A percentile compares a stretch with the other conserved stretches of the same genome.
Conservation (phyloP, 306 rosid genomes). For the Sindora glabra region DNA sequence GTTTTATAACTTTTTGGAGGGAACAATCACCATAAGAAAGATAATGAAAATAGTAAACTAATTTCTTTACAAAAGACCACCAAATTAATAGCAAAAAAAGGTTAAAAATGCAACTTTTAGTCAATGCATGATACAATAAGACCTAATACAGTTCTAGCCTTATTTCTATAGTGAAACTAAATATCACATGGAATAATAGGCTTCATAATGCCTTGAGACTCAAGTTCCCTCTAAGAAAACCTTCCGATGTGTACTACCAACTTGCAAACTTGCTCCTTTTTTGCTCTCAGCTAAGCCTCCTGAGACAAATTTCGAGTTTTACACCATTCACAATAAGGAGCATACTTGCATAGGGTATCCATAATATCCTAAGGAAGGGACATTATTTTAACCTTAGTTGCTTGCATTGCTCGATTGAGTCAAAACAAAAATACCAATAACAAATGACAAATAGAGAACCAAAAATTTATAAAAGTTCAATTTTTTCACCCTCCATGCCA, state of each 20-base stretch:
- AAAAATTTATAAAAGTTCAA: background rate
- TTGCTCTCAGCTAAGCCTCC: conserved; percentile 75
- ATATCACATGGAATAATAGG: conserved; percentile 76
- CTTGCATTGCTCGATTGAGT: conserved; percentile 31
- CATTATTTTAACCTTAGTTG: conserved; percentile 61
- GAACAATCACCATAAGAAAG: too few relatives aligned
- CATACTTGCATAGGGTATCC: conserved; percentile 86
- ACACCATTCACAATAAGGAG: conserved; percentile 86
- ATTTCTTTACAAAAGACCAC: background rate
- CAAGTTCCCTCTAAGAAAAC: conserved; percentile 47
- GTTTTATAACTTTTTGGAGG: too few relatives aligned
- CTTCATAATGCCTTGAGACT: conserved; percentile 42
- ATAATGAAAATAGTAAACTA: too few relatives aligned
- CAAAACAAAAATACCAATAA: background rate
- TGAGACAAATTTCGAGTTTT: conserved; percentile 76
- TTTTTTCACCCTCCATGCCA: background rate
- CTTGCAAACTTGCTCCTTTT: conserved; percentile 77
- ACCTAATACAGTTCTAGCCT: conserved; percentile 35
- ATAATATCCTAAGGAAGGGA: conserved; percentile 71
- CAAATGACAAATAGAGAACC: background rate
- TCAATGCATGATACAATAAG: background rate
- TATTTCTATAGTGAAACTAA: conserved; percentile 90
- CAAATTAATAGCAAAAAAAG: too few relatives aligned
- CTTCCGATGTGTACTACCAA: conserved; percentile 65
- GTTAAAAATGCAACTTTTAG: background rate